Base-by-base conservation (phyloP, 75 land plant species). In the Sequoiadendron giganteum region DNA sequence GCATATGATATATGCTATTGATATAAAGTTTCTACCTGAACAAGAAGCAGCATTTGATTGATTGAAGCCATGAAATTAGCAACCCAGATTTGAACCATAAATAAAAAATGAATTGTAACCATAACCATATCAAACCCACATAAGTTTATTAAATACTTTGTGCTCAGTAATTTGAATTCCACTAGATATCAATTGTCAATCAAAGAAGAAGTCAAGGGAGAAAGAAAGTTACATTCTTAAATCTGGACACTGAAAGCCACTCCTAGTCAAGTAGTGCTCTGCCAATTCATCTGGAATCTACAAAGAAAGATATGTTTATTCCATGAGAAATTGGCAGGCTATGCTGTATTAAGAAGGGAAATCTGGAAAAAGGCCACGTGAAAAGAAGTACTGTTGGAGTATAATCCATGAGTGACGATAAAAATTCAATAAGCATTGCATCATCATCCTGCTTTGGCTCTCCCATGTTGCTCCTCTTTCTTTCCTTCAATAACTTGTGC, bases 281-380 rank as follows among this genome's bases (percentile, higher is more conserved):
- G 96, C 99, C 88, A 97, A 86, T 84, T 97, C 98, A 85, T 97
- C 99, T 21, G 99, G 99, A 21, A 97, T 96, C 99, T 97, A 91
- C 39, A 83, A 38, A 85, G 75, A 68, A 68, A 55, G 52, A 32
- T 52, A 54, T 61, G 9, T 3, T 14, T n/a, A 42, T 16, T 6
- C 25, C 43, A 15, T 65, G 16, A 88, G 77, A 80, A 68, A 81
- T 34, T 38, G 56, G 88, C 47, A 78, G 5, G 47, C 28, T 76
- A 75, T 49, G 34, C 30, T 52, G 49, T 88, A 48, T 34, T 16
- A 14, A 0, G 77, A 79, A 43, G 25, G 13, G 28, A 79, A 81
- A 21, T 21, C 10, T 70, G 77, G 83, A 45, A 55, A 55, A 39
- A 5, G 10, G 61, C 16, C 39, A 75, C 88, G 34, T 25, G 18